These are phyloP conservation scores for Rhodofomes roseus DNA, from an alignment of 1,284 basidiomycete species.

Conservation along the genomic window DNA sequence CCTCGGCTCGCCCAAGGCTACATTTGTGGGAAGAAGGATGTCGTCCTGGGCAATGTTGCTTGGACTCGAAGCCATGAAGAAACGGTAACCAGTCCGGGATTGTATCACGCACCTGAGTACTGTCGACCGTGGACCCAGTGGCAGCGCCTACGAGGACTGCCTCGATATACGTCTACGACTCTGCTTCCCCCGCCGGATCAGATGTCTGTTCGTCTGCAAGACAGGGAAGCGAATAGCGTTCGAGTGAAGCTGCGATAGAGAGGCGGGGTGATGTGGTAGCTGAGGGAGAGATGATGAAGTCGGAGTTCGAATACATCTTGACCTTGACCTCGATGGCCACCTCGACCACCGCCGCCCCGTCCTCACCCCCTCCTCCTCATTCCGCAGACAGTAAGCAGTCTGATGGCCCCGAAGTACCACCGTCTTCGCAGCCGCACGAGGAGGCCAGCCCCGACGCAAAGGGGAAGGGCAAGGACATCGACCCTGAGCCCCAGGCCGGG, in stretches of 20 bases:
- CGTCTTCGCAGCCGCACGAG: neutral
- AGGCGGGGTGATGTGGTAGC: neutral
- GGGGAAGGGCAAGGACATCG: neutral
- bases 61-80: neutral
- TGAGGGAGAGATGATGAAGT: neutral
- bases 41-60: neutral
- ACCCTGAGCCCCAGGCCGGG: conserved; percentile 7
- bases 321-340: conserved; percentile 5
- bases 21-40: neutral
- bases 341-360: conserved; percentile 2
- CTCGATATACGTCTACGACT: no score
- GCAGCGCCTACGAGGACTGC: neutral
- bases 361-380: neutral
- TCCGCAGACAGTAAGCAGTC: conserved; percentile 5
- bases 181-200: no score
- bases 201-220: neutral
- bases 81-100: neutral
- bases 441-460: neutral
- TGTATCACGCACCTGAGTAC: neutral
- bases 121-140: neutral
- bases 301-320: conserved; percentile 9
- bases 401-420: neutral
- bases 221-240: neutral
- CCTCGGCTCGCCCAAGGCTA: neutral
- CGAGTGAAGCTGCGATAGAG: neutral